Conservation (phyloP, 2,329 filamentous ascomycete genomes). For the Reticulascus tulasneorum region DNA sequence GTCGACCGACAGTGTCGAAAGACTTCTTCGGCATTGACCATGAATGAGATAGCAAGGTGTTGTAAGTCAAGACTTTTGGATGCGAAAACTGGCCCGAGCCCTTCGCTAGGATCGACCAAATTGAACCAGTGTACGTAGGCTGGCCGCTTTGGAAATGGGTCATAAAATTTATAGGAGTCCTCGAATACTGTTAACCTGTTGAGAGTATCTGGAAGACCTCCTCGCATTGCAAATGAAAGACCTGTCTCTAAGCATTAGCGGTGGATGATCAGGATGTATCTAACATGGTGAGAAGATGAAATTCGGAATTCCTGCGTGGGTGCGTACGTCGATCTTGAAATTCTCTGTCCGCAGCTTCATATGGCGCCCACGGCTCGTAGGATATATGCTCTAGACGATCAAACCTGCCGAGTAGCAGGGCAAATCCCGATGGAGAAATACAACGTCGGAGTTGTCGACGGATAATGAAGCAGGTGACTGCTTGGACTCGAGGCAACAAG, state of each 20-base stretch:
- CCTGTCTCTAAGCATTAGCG: not conserved
- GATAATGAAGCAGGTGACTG: constrained; percentile 25
- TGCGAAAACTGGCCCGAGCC: constrained; percentile 18
- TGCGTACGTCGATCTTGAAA: constrained; percentile 18
- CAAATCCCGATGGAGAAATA: constrained; percentile 14
- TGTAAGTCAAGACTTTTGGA: constrained; percentile 21
- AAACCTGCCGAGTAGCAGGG: constrained; percentile 19
- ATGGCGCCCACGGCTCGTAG: constrained; percentile 29
- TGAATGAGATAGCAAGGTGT: constrained; percentile 23
- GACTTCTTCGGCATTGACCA: constrained; percentile 23
- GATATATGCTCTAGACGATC: constrained; percentile 21
- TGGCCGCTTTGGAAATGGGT: no score
- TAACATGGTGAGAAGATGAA: constrained; percentile 10
- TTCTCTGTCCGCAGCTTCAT: constrained; percentile 13
- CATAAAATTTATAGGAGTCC: constrained; percentile 18
- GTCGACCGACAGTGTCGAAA: constrained; percentile 18
- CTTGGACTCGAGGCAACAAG: constrained; percentile 19
- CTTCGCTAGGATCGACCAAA: constrained; percentile 6
- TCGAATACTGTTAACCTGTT: constrained; percentile 22
- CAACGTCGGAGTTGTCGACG: constrained; percentile 28
- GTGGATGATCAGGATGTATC: not conserved
- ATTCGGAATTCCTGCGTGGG: no score
- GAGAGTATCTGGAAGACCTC: constrained; percentile 18
- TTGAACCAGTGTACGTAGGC: constrained; percentile 2
- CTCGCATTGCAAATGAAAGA: constrained; percentile 8